Evolutionary conservation across 164 flowering plant genomes (phyloP).

Genomic region (Nymphaea colorata): DNA sequence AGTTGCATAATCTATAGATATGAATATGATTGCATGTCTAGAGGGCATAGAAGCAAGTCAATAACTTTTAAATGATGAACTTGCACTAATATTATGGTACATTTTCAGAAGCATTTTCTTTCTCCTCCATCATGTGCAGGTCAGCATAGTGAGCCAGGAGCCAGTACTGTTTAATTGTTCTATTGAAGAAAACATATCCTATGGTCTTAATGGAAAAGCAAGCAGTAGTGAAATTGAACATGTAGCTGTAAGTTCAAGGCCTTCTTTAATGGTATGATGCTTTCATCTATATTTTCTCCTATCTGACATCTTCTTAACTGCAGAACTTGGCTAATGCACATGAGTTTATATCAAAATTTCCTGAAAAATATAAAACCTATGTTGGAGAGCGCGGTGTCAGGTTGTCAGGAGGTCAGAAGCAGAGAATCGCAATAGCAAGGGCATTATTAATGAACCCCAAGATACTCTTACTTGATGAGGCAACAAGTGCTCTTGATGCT

Average conservation of each 20-base stretch:
- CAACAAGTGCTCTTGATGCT: constrained; percentile 98
- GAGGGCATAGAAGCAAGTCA: neutral
- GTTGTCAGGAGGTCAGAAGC: constrained; percentile 95
- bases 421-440: constrained; percentile 91
- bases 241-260: constrained; percentile 60
- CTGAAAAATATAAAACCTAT: constrained; percentile 72
- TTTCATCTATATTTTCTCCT: neutral
- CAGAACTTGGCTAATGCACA: constrained; percentile 99
- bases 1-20: neutral
- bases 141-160: constrained; percentile 97
- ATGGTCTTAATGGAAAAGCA: constrained; percentile 71
- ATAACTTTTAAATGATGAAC: neutral
- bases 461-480: constrained; percentile 86
- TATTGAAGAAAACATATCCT: constrained; percentile 87
- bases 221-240: constrained; percentile 58
- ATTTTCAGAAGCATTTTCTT: neutral
- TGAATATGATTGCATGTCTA: neutral
- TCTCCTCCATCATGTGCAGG: constrained; percentile 22
- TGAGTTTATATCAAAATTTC: constrained; percentile 76
- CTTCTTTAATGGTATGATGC: neutral
- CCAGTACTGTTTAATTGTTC: constrained; percentile 96
- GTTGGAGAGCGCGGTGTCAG: constrained; percentile 96
- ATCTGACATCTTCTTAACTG: constrained; percentile 9
- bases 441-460: constrained; percentile 90
- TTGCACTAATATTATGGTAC: neutral